Conservation (phyloP, 805 yeast species). For the Wickerhamomyces chaumierensis region DNA sequence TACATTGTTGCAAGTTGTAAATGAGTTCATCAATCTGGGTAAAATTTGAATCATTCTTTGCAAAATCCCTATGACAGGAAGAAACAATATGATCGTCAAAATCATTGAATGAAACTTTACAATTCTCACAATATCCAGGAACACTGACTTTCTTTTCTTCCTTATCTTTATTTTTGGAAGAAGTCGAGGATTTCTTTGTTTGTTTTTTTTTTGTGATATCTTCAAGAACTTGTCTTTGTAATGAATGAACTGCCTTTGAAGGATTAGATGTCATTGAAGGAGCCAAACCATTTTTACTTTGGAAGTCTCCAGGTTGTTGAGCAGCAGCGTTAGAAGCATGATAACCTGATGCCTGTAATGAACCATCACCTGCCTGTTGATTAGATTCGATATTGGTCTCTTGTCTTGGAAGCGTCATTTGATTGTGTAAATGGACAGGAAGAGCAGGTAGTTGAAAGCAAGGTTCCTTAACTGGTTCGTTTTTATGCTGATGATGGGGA, state of each 20-base stretch:
- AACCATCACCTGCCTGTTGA: conserved; percentile 28
- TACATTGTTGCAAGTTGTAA: conserved; percentile 19
- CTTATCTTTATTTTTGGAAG: background rate
- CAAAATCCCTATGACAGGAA: conserved; percentile 68
- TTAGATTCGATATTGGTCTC: conserved; percentile 10
- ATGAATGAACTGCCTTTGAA: conserved; percentile 36
- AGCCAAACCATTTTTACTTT: conserved; percentile 45
- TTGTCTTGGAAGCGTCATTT: conserved; percentile 9
- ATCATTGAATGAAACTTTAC: conserved; percentile 72
- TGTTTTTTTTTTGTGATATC: conserved; percentile 5
- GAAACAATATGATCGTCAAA: conserved; percentile 66
- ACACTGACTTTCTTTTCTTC: conserved; percentile 16
- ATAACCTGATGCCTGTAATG: conserved; percentile 54
- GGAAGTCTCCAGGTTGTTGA: conserved; percentile 14
- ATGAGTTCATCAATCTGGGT: conserved; percentile 68
- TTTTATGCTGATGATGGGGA: background rate
- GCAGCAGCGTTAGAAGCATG: conserved; percentile 28
- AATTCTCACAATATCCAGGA: conserved; percentile 89
- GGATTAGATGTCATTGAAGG: conserved; percentile 48
- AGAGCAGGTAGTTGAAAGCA: conserved; percentile 4
- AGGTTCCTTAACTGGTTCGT: conserved; percentile 9
- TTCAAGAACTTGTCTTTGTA: conserved; percentile 30
- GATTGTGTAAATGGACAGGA: conserved; percentile 3
- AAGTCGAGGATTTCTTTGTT: background rate
- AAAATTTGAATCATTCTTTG: conserved; percentile 60